Evolutionary conservation across 495 filamentous ascomycete genomes (phyloP).

Genomic region (Aspergillus bertholletiae): DNA sequence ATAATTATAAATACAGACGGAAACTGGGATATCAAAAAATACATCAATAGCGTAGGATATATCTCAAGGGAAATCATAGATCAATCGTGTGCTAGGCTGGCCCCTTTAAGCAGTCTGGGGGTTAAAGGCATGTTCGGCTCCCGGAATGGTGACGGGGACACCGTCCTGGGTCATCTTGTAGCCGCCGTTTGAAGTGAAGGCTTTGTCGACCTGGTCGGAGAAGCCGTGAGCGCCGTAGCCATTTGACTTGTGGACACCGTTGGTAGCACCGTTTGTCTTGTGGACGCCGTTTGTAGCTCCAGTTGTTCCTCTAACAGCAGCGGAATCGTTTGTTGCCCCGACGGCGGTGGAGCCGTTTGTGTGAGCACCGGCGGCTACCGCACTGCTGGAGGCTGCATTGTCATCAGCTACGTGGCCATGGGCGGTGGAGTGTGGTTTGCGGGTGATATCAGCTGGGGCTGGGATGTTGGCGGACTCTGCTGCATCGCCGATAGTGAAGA

Average conservation of each 20-base stretch:
- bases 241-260: background rate
- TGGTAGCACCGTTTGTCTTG: slow-evolving; percentile 13
- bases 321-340: slow-evolving; percentile 8
- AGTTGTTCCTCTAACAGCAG: slow-evolving; percentile 16
- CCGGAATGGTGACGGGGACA: slow-evolving; percentile 13
- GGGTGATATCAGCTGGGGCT: slow-evolving; percentile 54
- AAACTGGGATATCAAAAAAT: background rate
- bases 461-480: slow-evolving; percentile 69
- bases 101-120: slow-evolving; percentile 21
- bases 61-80: background rate
- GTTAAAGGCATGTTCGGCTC: slow-evolving; percentile 21
- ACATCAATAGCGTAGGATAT: background rate
- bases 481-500: slow-evolving; percentile 87
- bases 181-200: slow-evolving; percentile 34
- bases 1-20: background rate
- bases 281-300: slow-evolving; percentile 6
- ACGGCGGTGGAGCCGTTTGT: background rate
- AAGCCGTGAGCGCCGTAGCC: slow-evolving; percentile 34
- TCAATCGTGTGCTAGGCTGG: background rate
- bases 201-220: slow-evolving; percentile 52
- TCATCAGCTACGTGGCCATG: slow-evolving; percentile 12
- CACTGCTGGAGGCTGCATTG: slow-evolving; percentile 10
- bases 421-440: slow-evolving; percentile 58
- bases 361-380: background rate
- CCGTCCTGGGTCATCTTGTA: slow-evolving; percentile 16